These are phyloP conservation scores for Tolypocladium guangdongense DNA, from an alignment of 2,329 filamentous ascomycete genomes.

Conservation along the genomic window DNA sequence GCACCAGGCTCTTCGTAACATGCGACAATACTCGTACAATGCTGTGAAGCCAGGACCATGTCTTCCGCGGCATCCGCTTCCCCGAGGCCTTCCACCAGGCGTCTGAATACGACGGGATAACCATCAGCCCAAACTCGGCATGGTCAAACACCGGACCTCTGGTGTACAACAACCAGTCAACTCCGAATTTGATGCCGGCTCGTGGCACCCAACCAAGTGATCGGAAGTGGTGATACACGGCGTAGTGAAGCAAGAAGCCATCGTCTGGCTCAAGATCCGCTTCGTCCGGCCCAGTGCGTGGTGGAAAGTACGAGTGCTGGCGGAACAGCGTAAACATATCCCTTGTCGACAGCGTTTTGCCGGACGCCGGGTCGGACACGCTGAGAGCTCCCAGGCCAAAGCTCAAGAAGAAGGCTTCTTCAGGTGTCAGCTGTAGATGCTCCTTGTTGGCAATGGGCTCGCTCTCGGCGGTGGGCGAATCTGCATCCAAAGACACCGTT, in stretches of 20 bases:
- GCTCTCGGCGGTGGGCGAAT: not conserved
- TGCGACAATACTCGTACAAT: constrained; percentile 83
- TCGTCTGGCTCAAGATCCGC: constrained; percentile 58
- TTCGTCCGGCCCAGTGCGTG: constrained; percentile 26
- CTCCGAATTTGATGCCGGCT: constrained; percentile 86
- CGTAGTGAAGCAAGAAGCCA: constrained; percentile 75
- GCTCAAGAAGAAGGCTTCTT: constrained; percentile 84
- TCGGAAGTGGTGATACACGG: constrained; percentile 90
- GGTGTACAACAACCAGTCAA: constrained; percentile 90
- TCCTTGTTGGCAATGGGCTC: constrained; percentile 46
- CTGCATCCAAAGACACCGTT: not conserved
- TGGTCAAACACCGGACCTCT: constrained; percentile 90
- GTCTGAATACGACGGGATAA: constrained; percentile 74
- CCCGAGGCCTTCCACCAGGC: constrained; percentile 56
- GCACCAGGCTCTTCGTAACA: constrained; percentile 78
- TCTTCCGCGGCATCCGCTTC: constrained; percentile 35
- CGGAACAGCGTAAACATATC: constrained; percentile 59
- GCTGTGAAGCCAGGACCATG: constrained; percentile 80
- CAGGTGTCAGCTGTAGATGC: constrained; percentile 80
- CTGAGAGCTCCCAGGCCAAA: constrained; percentile 69
- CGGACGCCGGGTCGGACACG: constrained; percentile 41
- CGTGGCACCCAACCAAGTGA: constrained; percentile 92
- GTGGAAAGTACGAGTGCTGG: constrained; percentile 58
- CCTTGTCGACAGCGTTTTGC: constrained; percentile 34
- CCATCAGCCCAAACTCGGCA: constrained; percentile 80